phyloP scores from a whole-genome alignment of 176 grass and related monocot genomes.

The Themeda triandra region DNA sequence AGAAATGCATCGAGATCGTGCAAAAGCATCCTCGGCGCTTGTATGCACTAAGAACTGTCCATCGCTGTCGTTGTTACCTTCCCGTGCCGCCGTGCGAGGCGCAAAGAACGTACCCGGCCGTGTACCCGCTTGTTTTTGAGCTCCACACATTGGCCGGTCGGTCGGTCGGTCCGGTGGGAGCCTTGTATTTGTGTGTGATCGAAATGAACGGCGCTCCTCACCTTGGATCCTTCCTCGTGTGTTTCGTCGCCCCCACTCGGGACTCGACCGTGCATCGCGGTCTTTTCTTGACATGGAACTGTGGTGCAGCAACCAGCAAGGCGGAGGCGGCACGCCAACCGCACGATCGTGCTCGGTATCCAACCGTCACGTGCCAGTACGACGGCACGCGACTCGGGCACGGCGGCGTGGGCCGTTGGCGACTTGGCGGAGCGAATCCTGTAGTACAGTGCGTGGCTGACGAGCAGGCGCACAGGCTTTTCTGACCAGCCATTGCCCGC shows the following conservation, averaged over 20 bases:
- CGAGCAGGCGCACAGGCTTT: neutral
- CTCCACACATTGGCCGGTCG: too few relatives aligned
- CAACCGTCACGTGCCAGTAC: neutral
- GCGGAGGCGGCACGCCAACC: neutral
- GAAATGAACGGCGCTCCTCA: too few relatives aligned
- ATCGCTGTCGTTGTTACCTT: neutral
- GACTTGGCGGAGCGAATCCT: neutral
- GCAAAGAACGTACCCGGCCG: neutral
- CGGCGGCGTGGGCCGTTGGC: neutral
- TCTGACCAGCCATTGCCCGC: neutral
- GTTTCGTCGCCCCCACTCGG: too few relatives aligned
- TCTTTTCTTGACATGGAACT: neutral
- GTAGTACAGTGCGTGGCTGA: neutral
- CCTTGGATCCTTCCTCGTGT: too few relatives aligned
- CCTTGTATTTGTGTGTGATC: too few relatives aligned
- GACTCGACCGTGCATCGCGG: too few relatives aligned
- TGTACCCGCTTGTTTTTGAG: neutral
- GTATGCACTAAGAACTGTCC: neutral
- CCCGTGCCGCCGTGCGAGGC: neutral
- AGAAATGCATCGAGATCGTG: too few relatives aligned
- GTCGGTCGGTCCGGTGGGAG: too few relatives aligned
- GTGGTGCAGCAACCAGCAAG: neutral
- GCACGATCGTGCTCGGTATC: neutral
- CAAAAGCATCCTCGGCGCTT: neutral
- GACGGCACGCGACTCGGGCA: neutral